phyloP scores from a whole-genome alignment of 768 basidiomycete species.

The Naganishia randhawae region DNA sequence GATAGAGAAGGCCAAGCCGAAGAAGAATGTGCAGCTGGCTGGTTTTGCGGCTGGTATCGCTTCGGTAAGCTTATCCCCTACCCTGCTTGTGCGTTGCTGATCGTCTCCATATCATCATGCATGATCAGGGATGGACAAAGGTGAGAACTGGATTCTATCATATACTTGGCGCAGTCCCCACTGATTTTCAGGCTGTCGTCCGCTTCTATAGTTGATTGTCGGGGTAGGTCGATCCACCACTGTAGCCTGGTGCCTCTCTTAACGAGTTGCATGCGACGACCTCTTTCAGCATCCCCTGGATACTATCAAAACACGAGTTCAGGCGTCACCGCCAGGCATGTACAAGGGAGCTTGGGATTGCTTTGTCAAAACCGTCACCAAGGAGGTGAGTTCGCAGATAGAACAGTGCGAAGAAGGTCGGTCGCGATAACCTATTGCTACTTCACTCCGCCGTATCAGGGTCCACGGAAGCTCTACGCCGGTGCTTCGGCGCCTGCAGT shows the following conservation, averaged over 20 bases:
- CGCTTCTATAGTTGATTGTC: constrained; percentile 21
- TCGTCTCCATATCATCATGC: not conserved
- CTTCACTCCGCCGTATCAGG: constrained; percentile 23
- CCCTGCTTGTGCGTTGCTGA: not conserved
- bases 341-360: constrained; percentile 29
- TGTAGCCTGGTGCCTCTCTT: not conserved
- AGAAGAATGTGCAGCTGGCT: constrained; percentile 25
- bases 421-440: not conserved
- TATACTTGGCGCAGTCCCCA: not conserved
- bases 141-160: not conserved
- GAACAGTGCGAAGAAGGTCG: constrained; percentile 10
- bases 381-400: constrained; percentile 7
- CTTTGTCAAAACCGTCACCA: constrained; percentile 27
- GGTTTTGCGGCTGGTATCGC: constrained; percentile 30
- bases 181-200: not conserved
- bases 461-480: constrained; percentile 44
- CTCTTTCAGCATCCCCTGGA: constrained; percentile 22
- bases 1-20: constrained; percentile 1
- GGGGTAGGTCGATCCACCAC: constrained; percentile 8
- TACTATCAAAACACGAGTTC: constrained; percentile 28
- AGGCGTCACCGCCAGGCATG: constrained; percentile 21
- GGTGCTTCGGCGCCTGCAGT: constrained; percentile 47
- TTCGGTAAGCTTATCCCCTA: constrained; percentile 13
- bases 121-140: constrained; percentile 29
- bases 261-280: not conserved